Base-by-base conservation (phyloP, 2,329 filamentous ascomycete species). In the Shiraia sp. region DNA sequence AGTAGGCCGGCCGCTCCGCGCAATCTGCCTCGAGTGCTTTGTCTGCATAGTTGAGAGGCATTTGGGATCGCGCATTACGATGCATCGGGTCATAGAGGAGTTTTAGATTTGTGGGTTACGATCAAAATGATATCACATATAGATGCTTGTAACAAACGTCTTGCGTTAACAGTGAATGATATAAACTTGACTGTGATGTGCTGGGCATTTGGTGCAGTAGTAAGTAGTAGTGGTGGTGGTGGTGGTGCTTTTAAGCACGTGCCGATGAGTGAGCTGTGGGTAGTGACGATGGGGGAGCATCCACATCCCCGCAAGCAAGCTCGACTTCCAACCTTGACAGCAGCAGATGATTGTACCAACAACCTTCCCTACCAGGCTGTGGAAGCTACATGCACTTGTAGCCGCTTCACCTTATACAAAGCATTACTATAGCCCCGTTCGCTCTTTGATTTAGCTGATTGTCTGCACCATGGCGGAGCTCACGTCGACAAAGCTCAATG, bases 401-500 rank as follows among this genome's bases (percentile, higher is more conserved):
- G 19, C 19, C 19, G 8, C 19, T 22, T 5, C 19, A 22, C 19
- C 8, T 8, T 4, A 8, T 22, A 22, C 19, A 5, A 4, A 22
- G 19, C 19, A 8, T 22, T 8, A 22, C 19, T 22, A 22, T 8
- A 5, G 19, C 19, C 19, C 19, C 8, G 19, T 22, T 8, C 19
- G 19, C 19, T 22, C 4, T 22, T 22, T 22, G 19, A 22, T 23
- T n/a, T n/a, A n/a, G n/a, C 32, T 16, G 47, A 36, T 45, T 22
- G 8, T 22, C 19, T 22, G 19, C 51, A 53, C 42, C 50, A 75
- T 75, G 73, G 72, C 73, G 34, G 72, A 75, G 54, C 67, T 73
- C 49, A 71, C 65, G 10, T 80, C 81, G 40, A 81, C 81, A 36
- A 85, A 83, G 70, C 79, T 91, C 56, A 86, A 88, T 61, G 85